Evolutionary conservation across 2,329 filamentous ascomycete species (phyloP).

Genomic region (Plenodomus biglobosus): DNA sequence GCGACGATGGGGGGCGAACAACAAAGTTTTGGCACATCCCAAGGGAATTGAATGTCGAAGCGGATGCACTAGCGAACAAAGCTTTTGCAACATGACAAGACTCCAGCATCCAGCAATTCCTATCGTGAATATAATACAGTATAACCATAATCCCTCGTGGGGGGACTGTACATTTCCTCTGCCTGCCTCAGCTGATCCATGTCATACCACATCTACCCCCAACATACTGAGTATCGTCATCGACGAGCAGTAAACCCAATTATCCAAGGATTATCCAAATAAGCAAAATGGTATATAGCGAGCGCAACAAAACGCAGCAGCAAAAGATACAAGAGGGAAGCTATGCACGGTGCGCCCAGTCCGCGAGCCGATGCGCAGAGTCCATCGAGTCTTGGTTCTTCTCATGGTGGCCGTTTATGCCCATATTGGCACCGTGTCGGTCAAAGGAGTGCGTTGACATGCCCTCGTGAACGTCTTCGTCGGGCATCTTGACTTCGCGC

Average conservation of each 20-base stretch:
- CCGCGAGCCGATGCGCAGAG: constrained; percentile 38
- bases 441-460: constrained; percentile 39
- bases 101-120: constrained; percentile 16
- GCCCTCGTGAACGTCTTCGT: constrained; percentile 46
- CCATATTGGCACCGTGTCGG: constrained; percentile 31
- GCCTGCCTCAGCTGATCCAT: neutral
- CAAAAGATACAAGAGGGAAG: neutral
- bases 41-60: constrained; percentile 19
- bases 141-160: too few species aligned
- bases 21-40: constrained; percentile 34
- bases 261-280: neutral
- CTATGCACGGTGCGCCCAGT: constrained; percentile 41
- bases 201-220: neutral
- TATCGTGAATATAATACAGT: too few species aligned
- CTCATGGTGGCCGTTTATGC: constrained; percentile 33
- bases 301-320: constrained; percentile 1
- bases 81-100: constrained; percentile 42
- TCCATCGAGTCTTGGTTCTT: constrained; percentile 43
- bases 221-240: neutral
- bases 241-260: neutral
- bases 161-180: too few species aligned
- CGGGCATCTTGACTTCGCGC: constrained; percentile 53
- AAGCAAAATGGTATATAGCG: constrained; percentile 15
- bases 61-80: constrained; percentile 19
- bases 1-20: constrained; percentile 10